Evolutionary conservation across 75 land plant genomes (phyloP).

Genomic region (Picea glauca): DNA sequence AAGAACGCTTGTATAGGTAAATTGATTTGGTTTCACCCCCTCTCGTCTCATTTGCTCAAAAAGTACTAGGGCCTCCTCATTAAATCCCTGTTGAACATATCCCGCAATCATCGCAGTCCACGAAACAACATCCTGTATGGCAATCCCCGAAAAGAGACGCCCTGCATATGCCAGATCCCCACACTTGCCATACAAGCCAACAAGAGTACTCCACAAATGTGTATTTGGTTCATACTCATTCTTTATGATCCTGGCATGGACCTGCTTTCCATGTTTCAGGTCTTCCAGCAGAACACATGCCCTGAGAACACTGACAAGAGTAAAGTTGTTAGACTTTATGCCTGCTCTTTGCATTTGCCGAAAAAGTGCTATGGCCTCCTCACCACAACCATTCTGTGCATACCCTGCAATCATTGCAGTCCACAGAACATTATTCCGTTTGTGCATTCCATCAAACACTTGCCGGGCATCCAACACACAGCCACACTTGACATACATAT

Average conservation of each 20-base stretch:
- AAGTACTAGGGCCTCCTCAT: slow-evolving; percentile 45
- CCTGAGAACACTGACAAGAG: slow-evolving; percentile 28
- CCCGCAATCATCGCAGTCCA: slow-evolving; percentile 78
- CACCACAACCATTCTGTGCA: slow-evolving; percentile 48
- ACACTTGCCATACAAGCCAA: slow-evolving; percentile 63
- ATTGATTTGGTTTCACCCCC: slow-evolving; percentile 44
- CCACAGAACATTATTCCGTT: slow-evolving; percentile 43
- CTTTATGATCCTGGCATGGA: slow-evolving; percentile 46
- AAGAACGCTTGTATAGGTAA: slow-evolving; percentile 56
- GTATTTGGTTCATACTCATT: slow-evolving; percentile 33
- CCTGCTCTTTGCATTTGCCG: slow-evolving; percentile 25
- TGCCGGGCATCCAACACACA: slow-evolving; percentile 35
- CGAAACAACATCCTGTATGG: slow-evolving; percentile 43
- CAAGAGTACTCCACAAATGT: slow-evolving; percentile 46
- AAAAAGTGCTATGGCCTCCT: slow-evolving; percentile 37
- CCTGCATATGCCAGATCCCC: slow-evolving; percentile 41
- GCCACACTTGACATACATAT: slow-evolving; percentile 73
- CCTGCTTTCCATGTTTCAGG: slow-evolving; percentile 38
- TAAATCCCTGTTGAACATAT: slow-evolving; percentile 47
- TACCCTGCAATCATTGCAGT: slow-evolving; percentile 61
- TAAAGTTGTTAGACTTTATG: slow-evolving; percentile 18
- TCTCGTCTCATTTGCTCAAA: slow-evolving; percentile 42
- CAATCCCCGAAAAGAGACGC: slow-evolving; percentile 41
- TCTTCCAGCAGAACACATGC: slow-evolving; percentile 43
- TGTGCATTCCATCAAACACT: slow-evolving; percentile 36